Evolutionary conservation across 805 yeast genomes (phyloP).

Genomic region (Nakazawaea siamensis): DNA sequence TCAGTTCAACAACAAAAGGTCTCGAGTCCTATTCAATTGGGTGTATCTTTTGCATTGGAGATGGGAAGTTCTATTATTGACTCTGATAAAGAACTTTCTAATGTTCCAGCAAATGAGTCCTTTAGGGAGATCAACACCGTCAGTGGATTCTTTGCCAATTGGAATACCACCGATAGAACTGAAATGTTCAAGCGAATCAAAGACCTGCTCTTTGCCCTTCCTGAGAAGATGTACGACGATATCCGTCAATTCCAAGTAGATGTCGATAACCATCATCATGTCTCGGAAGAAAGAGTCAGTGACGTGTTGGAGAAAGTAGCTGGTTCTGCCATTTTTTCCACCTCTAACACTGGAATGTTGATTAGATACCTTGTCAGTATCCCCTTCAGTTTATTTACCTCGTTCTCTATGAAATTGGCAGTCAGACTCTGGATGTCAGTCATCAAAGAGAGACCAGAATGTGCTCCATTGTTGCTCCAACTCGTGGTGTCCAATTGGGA

Average conservation of each 20-base stretch:
- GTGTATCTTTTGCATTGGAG: slow-evolving; percentile 85
- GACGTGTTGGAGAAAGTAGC: slow-evolving; percentile 34
- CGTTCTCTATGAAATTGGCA: slow-evolving; percentile 52
- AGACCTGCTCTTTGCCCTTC: slow-evolving; percentile 18
- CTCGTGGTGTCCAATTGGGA: slow-evolving; percentile 70
- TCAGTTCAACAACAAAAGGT: slow-evolving; percentile 16
- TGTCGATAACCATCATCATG: slow-evolving; percentile 11
- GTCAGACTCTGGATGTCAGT: slow-evolving; percentile 76
- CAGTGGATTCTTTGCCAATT: slow-evolving; percentile 66
- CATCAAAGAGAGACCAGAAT: slow-evolving; percentile 53
- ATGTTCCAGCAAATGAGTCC: slow-evolving; percentile 27
- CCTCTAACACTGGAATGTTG: slow-evolving; percentile 35
- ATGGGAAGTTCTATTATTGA: slow-evolving; percentile 72
- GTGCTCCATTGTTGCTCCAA: slow-evolving; percentile 52
- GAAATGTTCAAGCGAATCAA: slow-evolving; percentile 23
- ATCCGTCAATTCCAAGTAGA: slow-evolving; percentile 6
- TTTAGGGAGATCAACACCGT: slow-evolving; percentile 41
- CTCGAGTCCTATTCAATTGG: slow-evolving; percentile 46
- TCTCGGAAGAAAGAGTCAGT: slow-evolving; percentile 23
- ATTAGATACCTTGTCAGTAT: slow-evolving; percentile 47
- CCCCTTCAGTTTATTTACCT: slow-evolving; percentile 64
- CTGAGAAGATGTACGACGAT: slow-evolving; percentile 10
- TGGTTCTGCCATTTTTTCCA: slow-evolving; percentile 29
- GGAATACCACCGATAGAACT: slow-evolving; percentile 43
- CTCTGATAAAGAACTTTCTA: slow-evolving; percentile 56